phyloP scores from a whole-genome alignment of 371 early-diverging fungal genomes.

The Mortierella sp. region DNA sequence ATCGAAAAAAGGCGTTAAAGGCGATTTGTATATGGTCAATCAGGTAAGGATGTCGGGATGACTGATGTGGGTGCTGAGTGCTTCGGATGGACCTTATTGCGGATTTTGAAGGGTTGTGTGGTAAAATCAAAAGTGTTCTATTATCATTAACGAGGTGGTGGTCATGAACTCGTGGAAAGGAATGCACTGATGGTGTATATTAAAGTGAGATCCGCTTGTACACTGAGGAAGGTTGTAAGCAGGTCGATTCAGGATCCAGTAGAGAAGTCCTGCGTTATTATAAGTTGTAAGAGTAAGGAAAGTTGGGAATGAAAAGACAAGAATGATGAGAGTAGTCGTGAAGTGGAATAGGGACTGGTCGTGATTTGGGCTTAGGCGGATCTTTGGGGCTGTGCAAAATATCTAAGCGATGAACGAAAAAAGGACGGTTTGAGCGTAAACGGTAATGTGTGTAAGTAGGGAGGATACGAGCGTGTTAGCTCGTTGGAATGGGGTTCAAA shows the following conservation, averaged over 20 bases:
- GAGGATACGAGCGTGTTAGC: slow-evolving; percentile 2
- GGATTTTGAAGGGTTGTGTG: not conserved
- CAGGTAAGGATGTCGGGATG: not conserved
- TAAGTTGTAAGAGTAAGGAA: no score
- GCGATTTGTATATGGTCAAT: not conserved
- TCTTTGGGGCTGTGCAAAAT: slow-evolving; percentile 1
- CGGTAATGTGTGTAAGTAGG: not conserved
- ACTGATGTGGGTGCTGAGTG: not conserved
- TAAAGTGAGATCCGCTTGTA: not conserved
- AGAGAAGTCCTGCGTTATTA: no score
- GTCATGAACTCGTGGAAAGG: not conserved
- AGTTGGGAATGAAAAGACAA: not conserved
- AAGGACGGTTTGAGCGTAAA: not conserved
- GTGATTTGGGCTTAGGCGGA: no score
- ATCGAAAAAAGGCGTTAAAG: not conserved
- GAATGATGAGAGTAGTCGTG: not conserved
- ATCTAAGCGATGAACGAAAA: not conserved
- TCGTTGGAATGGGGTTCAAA: slow-evolving; percentile 14
- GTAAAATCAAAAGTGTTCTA: not conserved
- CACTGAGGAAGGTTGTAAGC: no score
- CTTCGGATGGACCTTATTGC: not conserved
- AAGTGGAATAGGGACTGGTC: not conserved
- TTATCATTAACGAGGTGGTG: not conserved
- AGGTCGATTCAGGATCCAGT: no score
- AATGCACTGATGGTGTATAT: not conserved